Percentiles rank a stretch among this genome's conserved stretches.
phyloP scores from a whole-genome alignment of 306 rosid species.

The Luffa acutangula region DNA sequence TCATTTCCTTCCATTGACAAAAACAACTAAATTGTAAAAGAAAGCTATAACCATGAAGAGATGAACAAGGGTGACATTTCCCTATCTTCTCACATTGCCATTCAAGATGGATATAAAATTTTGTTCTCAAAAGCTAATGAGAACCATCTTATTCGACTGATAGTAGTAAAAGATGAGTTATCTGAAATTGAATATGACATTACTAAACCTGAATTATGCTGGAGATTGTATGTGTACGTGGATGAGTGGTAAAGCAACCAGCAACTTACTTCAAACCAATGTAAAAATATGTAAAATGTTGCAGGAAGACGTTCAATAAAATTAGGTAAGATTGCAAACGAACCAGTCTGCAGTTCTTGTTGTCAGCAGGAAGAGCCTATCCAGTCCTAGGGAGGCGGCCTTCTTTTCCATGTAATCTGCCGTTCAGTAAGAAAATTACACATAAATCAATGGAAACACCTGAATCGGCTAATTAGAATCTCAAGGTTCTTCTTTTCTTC shows the following conservation, averaged over 20 bases:
- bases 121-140: not conserved
- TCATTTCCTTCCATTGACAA: not conserved
- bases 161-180: not conserved
- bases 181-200: not conserved
- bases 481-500: not conserved
- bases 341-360: constrained; percentile 95
- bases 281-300: not conserved
- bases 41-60: not conserved
- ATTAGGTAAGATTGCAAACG: constrained; percentile 9
- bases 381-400: constrained; percentile 65
- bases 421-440: not conserved
- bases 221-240: not conserved
- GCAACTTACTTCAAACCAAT: not conserved
- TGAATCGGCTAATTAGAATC: not conserved
- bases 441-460: not conserved
- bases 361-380: constrained; percentile 77
- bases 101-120: not conserved
- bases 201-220: not conserved
- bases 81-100: not conserved
- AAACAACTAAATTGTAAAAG: not conserved
- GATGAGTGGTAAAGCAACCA: not conserved
- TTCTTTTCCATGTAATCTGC: constrained; percentile 90
- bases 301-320: not conserved
- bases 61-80: not conserved
- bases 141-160: not conserved